A percentile compares a stretch with the other conserved stretches of the same genome.
Evolutionary conservation across 306 rosid genomes (phyloP).

Genomic region (Spatholobus suberectus): DNA sequence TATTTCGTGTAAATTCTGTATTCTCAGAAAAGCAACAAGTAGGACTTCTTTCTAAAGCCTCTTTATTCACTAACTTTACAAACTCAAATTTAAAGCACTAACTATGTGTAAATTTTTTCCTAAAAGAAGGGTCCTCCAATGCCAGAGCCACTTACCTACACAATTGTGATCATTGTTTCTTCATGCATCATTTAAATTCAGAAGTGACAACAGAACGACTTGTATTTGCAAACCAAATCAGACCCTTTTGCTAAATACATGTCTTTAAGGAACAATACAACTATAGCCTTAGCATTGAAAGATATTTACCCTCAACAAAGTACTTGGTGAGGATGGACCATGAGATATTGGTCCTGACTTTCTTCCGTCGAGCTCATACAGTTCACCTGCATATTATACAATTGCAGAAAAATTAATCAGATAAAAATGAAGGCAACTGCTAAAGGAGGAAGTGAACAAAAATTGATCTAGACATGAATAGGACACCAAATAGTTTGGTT

Average conservation of each 20-base stretch:
- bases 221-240: constrained; percentile 26
- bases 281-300: not conserved
- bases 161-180: not conserved
- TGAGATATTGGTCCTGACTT: constrained; percentile 78
- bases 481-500: not conserved
- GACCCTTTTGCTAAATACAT: not conserved
- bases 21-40: not conserved
- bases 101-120: not conserved
- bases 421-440: not conserved
- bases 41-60: not conserved
- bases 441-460: constrained; percentile 12
- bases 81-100: not conserved
- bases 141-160: not conserved
- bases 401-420: constrained; percentile 10
- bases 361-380: constrained; percentile 95
- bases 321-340: constrained; percentile 72
- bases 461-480: not conserved
- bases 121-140: not conserved
- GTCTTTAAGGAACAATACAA: constrained; percentile 8
- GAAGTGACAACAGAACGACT: not conserved
- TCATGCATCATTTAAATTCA: constrained; percentile 6
- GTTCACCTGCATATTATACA: constrained; percentile 55
- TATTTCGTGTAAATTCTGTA: not conserved
- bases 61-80: not conserved
- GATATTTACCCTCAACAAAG: constrained; percentile 66